A percentile compares a stretch with the other conserved stretches of the same genome.
Evolutionary conservation across 2,329 filamentous ascomycete species (phyloP).

Genomic region (Aspergillus sp.): DNA sequence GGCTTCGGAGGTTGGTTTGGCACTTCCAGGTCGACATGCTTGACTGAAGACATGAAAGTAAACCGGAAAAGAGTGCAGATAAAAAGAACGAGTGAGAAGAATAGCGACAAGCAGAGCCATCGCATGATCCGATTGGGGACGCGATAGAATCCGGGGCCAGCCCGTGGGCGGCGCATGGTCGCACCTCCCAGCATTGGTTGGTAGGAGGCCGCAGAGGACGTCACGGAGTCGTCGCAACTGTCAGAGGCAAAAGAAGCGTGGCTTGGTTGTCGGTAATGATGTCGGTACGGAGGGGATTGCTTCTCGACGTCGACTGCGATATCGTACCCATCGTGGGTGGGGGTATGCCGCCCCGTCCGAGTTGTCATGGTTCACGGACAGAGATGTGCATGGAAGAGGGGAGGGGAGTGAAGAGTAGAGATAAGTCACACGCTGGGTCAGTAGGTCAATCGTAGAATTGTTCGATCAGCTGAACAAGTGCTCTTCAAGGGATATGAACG

Average conservation of each 20-base stretch:
- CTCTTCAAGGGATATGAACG: conserved; percentile 1
- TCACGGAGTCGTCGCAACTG: conserved; percentile 28
- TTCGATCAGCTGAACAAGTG: conserved; percentile 10
- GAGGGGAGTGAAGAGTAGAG: neutral
- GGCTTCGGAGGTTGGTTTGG: conserved; percentile 63
- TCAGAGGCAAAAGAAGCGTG: conserved; percentile 26
- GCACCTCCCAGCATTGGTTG: conserved; percentile 39
- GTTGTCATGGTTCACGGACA: conserved; percentile 26
- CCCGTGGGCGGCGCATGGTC: conserved; percentile 32
- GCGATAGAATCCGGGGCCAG: conserved; percentile 50
- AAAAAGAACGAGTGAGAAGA: conserved; percentile 69
- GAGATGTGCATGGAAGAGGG: conserved; percentile 21
- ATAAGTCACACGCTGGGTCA: neutral
- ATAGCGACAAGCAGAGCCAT: conserved; percentile 72
- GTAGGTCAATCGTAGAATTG: neutral
- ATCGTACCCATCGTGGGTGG: conserved; percentile 20
- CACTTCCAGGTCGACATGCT: conserved; percentile 38
- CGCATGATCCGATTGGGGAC: conserved; percentile 71
- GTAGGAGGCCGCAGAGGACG: conserved; percentile 53
- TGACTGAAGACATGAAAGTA: conserved; percentile 52
- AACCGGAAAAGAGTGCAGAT: conserved; percentile 72
- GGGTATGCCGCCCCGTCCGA: conserved; percentile 29
- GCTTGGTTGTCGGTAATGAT: conserved; percentile 20
- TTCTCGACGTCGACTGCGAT: conserved; percentile 34
- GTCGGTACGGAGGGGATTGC: conserved; percentile 22